Base-by-base conservation (phyloP, 441 rosid genomes). In the Aleurites moluccanus region DNA sequence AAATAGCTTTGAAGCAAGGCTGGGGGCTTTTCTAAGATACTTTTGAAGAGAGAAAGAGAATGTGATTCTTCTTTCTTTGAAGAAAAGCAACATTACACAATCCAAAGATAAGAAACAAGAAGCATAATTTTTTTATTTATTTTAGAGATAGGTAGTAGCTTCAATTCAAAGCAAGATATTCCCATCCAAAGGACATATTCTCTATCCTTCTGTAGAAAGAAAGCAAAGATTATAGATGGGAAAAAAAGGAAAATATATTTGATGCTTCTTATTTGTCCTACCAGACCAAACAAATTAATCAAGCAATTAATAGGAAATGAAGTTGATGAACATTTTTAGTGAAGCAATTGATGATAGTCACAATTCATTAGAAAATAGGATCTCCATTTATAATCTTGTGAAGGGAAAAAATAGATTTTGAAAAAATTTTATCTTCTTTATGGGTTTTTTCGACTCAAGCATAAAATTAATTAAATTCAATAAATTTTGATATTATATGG, bases 151-250 rank as follows among this genome's bases (percentile, higher is more conserved):
- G 74, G 10, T 25, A 72, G 40, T 81, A 63, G 82, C 86, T 83
- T 82, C 71, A 73, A 65, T 63, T 74, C 67, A 80, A 79, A 80
- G 89, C 82, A 84, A 74, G 74, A 75, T 75, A 67, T 74, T 77
- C 61, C 72, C 64, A 77, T 69, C 40, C 35, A 10, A 61, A 60
- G 75, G 52, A 75, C 68, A 79, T 76, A 76, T 85, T 85, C 86
- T 80, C 21, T 38, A 38, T 11, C n/a, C 65, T 78, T 62, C 38
- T 73, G 62, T 60, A n/a, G 13, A 71, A 63, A 70, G 49, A 27
- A 70, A 38, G 40, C 9, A 38, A 63, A 72, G 64, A 62, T 9
- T 10, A 55, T 25, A 13, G 3, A 21, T 27, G 23, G 1, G 11
- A n/a, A 23, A 10, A 10, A 10, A 2, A 16, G 5, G 44, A 20